Evolutionary conservation across 2,329 filamentous ascomycete species (phyloP).

Genomic region (Cladosporium sp.): DNA sequence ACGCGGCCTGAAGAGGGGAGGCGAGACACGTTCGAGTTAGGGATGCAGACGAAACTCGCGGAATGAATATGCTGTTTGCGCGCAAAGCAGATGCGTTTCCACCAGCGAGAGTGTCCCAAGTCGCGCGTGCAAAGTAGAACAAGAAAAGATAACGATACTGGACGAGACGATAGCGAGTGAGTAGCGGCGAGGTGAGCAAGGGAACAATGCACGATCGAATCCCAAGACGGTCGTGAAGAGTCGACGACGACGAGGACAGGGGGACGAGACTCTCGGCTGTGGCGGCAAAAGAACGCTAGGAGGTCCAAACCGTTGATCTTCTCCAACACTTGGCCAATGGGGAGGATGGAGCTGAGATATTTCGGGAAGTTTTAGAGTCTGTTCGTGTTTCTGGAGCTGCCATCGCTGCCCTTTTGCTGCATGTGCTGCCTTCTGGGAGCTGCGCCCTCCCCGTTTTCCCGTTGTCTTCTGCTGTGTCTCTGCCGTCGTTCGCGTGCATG

Average conservation of each 20-base stretch:
- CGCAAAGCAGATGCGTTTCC: not conserved
- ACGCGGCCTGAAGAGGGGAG: not conserved
- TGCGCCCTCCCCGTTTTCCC: not conserved
- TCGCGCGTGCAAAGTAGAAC: not conserved
- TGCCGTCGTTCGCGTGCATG: not conserved
- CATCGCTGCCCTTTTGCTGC: not conserved
- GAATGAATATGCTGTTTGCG: not conserved
- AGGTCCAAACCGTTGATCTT: no score
- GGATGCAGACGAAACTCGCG: no score
- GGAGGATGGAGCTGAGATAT: not conserved
- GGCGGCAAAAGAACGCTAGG: not conserved
- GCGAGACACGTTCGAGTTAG: not conserved
- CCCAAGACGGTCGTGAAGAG: not conserved
- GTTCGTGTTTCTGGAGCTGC: not conserved
- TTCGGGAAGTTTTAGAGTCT: not conserved
- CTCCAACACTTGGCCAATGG: not conserved
- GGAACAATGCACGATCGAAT: not conserved
- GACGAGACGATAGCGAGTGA: not conserved
- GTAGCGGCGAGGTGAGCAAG: not conserved
- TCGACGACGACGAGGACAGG: not conserved
- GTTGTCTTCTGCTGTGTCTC: not conserved
- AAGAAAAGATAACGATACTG: slow-evolving; percentile 1
- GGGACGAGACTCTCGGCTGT: not conserved
- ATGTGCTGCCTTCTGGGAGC: no score
- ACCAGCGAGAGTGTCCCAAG: not conserved